Conservation (phyloP, 495 filamentous ascomycete genomes). For the Penicillium desertorum region DNA sequence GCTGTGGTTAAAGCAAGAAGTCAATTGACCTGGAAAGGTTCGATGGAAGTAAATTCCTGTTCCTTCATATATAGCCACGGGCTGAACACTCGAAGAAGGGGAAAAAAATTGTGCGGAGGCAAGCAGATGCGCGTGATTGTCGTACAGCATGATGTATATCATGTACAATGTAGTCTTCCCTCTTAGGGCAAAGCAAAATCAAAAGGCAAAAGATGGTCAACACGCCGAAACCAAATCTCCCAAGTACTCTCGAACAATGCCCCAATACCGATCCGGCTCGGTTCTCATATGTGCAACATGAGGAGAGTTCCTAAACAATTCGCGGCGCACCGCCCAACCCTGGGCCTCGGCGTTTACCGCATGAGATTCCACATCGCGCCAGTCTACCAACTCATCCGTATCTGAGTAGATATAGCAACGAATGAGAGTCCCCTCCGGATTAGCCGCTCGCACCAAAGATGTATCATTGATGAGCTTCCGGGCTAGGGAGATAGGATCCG, state of each 20-base stretch:
- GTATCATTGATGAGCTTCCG: slow-evolving; percentile 34
- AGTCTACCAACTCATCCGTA: slow-evolving; percentile 42
- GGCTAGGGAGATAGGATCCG: slow-evolving; percentile 30
- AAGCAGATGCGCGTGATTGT: neutral
- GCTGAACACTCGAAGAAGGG: neutral
- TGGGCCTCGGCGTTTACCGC: slow-evolving; percentile 36
- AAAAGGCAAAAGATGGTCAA: neutral
- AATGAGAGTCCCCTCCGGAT: slow-evolving; percentile 14
- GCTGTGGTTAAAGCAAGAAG: neutral
- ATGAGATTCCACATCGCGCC: slow-evolving; percentile 44
- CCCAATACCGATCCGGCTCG: slow-evolving; percentile 47
- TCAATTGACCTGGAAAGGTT: neutral
- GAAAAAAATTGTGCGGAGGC: too few species aligned
- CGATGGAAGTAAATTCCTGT: neutral
- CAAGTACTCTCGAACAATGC: slow-evolving; percentile 34
- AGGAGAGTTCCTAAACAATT: slow-evolving; percentile 39
- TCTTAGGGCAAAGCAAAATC: neutral
- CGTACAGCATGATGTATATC: neutral
- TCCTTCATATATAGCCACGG: neutral
- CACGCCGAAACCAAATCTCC: slow-evolving; percentile 9
- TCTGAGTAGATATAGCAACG: slow-evolving; percentile 51
- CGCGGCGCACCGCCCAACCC: slow-evolving; percentile 39
- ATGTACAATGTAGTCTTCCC: neutral
- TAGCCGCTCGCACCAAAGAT: slow-evolving; percentile 26
- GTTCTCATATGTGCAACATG: slow-evolving; percentile 49